Evolutionary conservation across 352 stramenopile genomes (phyloP), one percentile per base, ranked within the genome.

Genomic region (Phytophthora boehmeriae): DNA sequence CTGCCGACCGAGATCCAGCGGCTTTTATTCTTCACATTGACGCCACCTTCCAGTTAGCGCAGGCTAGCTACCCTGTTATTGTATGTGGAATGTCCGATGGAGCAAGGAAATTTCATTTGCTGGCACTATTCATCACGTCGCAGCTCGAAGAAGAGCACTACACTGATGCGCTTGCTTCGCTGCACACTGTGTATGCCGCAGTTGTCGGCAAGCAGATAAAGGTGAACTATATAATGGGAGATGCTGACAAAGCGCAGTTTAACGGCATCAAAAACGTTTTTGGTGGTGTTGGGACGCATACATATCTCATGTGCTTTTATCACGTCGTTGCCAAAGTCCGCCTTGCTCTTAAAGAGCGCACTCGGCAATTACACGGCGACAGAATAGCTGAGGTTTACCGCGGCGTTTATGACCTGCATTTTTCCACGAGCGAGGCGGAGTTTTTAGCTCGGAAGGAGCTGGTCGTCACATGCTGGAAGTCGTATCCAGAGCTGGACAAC

Each of bases 311-410:
- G 34, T 77, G 59, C 23, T 77, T 64, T 27, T 74, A 69, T n/a
- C 60, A 74, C 30, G 56, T 74, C 5, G 63, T 68, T 19, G 43
- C 46, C 1, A 74, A 77, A 8, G 35, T 68, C 0, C 55, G 56
- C 35, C 62, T 68, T 19, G 16, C 1, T 8, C 25, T 30, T 30
- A 30, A 30, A 30, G 6, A n/a, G n/a, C n/a, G n/a, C n/a, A n/a
- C n/a, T n/a, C n/a, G n/a, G n/a, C n/a, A n/a, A n/a, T n/a, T n/a
- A n/a, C n/a, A n/a, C n/a, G n/a, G n/a, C n/a, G n/a, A n/a, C n/a
- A n/a, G n/a, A n/a, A n/a, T n/a, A n/a, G n/a, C n/a, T n/a, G n/a
- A n/a, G n/a, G 55, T 66, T 0, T 66, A 46, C 36, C 47, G 49
- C 4, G 51, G 63, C 8, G 28, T 71, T 4, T 66, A 73, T 30